Evolutionary conservation across 306 rosid genomes (phyloP).

Genomic region (Sesbania bispinosa): DNA sequence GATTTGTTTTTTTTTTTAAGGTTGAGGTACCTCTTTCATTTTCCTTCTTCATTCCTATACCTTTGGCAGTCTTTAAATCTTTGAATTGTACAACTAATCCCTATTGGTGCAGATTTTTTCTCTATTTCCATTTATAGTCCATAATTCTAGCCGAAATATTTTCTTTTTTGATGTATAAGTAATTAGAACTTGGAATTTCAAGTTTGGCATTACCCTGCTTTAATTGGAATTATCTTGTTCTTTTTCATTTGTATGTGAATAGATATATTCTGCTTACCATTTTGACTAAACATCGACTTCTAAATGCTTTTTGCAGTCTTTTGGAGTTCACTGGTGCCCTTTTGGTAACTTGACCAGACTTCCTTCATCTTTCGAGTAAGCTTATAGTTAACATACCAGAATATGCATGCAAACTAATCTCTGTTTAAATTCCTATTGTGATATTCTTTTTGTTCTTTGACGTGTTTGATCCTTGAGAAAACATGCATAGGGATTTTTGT

Average conservation of each 20-base stretch:
- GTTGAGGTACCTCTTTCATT: neutral
- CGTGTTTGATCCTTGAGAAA: neutral
- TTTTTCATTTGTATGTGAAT: conserved; percentile 3
- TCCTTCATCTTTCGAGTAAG: conserved; percentile 95
- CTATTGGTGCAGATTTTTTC: neutral
- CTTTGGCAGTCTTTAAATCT: too few species aligned
- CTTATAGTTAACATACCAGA: conserved; percentile 23
- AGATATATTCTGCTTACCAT: conserved; percentile 4
- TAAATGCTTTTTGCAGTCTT: conserved; percentile 63
- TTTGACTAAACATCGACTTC: conserved; percentile 28
- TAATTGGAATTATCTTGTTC: too few species aligned
- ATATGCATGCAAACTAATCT: conserved; percentile 3
- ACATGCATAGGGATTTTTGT: neutral
- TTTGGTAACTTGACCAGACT: conserved; percentile 81
- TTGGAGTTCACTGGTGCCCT: conserved; percentile 99
- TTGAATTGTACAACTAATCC: neutral
- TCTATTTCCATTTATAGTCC: neutral
- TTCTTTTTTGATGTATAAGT: neutral
- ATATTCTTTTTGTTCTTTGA: neutral
- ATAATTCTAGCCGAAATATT: neutral
- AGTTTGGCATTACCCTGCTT: too few species aligned
- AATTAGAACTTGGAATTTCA: neutral
- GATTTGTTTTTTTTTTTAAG: too few species aligned
- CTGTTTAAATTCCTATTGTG: conserved; percentile 16
- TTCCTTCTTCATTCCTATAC: conserved; percentile 11